Evolutionary conservation across 306 rosid species (phyloP).

Genomic region (Cucumis sativus): DNA sequence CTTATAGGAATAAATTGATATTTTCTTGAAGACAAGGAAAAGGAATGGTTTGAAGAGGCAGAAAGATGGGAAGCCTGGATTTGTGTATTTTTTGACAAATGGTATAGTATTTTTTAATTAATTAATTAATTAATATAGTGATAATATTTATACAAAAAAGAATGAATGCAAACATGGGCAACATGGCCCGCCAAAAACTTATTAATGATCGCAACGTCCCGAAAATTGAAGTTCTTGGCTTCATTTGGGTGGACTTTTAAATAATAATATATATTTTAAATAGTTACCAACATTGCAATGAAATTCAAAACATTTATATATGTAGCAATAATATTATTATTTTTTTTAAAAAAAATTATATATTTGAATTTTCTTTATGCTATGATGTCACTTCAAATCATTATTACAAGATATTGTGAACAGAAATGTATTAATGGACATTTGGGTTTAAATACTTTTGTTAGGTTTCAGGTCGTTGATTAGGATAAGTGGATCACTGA

Average conservation of each 20-base stretch:
- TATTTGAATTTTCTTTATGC: not conserved
- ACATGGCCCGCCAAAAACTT: conserved; percentile 1
- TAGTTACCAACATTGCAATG: too few species aligned
- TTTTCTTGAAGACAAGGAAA: too few species aligned
- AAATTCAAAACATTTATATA: too few species aligned
- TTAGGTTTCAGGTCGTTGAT: not conserved
- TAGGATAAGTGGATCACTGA: not conserved
- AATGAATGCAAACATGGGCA: not conserved
- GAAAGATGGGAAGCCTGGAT: too few species aligned
- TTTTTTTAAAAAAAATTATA: too few species aligned
- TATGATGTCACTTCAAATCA: not conserved
- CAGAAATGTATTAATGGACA: not conserved
- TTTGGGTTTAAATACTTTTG: not conserved
- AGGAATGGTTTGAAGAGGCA: too few species aligned
- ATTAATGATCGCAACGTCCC: not conserved
- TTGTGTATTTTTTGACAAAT: too few species aligned
- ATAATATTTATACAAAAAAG: not conserved
- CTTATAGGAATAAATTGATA: too few species aligned
- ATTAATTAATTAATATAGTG: too few species aligned
- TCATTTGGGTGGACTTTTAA: not conserved
- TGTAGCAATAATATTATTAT: too few species aligned
- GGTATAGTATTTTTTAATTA: too few species aligned
- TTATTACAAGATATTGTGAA: not conserved
- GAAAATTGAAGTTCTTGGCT: not conserved
- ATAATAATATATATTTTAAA: not conserved